phyloP scores from a whole-genome alignment of 306 rosid genomes.

The Vicia sativa region DNA sequence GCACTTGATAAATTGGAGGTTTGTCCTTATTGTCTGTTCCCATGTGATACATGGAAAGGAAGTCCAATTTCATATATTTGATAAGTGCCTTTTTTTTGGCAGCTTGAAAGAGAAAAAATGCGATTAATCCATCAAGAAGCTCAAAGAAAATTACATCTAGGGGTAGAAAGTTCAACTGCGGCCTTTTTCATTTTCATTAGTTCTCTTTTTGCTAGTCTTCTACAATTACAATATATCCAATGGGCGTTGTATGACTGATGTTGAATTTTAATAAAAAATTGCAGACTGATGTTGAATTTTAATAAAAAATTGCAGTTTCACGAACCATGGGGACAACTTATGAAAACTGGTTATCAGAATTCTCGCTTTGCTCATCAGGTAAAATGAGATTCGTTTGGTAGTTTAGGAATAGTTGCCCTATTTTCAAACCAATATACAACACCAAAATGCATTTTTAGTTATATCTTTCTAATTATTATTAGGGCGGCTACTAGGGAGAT shows the following conservation, averaged over 20 bases:
- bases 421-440: slow-evolving; percentile 8
- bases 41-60: slow-evolving; percentile 22
- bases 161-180: slow-evolving; percentile 51
- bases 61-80: slow-evolving; percentile 18
- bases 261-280: slow-evolving; percentile 34
- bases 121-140: slow-evolving; percentile 70
- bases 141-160: slow-evolving; percentile 76
- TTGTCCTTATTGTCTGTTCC: slow-evolving; percentile 35
- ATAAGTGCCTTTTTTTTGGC: slow-evolving; percentile 37
- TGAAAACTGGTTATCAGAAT: slow-evolving; percentile 98
- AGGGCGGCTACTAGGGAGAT: slow-evolving; percentile 9
- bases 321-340: slow-evolving; percentile 93
- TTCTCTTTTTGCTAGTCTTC: slow-evolving; percentile 3
- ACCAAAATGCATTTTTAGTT: neutral
- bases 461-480: slow-evolving; percentile 22
- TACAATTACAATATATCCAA: slow-evolving; percentile 6
- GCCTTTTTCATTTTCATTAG: slow-evolving; percentile 3
- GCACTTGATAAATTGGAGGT: slow-evolving; percentile 70
- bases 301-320: slow-evolving; percentile 67
- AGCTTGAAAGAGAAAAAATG: slow-evolving; percentile 65
- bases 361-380: slow-evolving; percentile 99
- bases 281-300: too few relatives aligned
- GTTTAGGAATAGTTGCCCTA: slow-evolving; percentile 8
- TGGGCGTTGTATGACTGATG: neutral
- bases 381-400: slow-evolving; percentile 31